These are phyloP conservation scores for Zoysia matrella DNA, from an alignment of 202 grass and related monocot species.

Conservation along the genomic window DNA sequence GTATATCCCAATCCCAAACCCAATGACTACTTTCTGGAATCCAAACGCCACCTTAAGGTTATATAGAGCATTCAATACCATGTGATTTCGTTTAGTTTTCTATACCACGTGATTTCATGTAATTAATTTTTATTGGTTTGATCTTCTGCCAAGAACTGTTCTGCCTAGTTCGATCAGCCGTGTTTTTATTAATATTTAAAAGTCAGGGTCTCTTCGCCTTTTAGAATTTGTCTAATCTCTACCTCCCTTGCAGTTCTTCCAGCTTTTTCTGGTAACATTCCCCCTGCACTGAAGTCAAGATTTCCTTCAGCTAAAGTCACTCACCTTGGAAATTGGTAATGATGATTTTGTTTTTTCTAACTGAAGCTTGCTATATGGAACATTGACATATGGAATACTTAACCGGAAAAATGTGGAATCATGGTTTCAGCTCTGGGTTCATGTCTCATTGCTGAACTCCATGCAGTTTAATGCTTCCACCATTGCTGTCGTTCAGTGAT, in stretches of 20 bases:
- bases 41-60: neutral
- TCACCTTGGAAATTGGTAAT: conserved; percentile 76
- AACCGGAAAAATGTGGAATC: too few species aligned
- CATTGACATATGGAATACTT: neutral
- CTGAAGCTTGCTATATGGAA: conserved; percentile 1
- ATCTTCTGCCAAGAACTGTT: neutral
- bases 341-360: conserved; percentile 32
- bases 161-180: conserved; percentile 8
- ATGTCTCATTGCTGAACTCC: neutral
- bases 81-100: neutral
- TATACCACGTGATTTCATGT: neutral
- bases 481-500: neutral
- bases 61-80: neutral
- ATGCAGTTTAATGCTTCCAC: neutral
- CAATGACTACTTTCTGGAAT: too few species aligned
- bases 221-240: conserved; percentile 13
- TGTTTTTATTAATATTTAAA: neutral
- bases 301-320: conserved; percentile 76
- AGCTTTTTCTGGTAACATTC: conserved; percentile 81
- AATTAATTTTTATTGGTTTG: conserved; percentile 21
- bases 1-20: too few species aligned
- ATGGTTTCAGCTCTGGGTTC: conserved; percentile 14
- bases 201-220: neutral
- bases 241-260: conserved; percentile 68
- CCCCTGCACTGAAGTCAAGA: conserved; percentile 56